Percentiles rank a stretch among this genome's conserved stretches.
Conservation (phyloP, 495 filamentous ascomycete species). For the Penicillium daleae region DNA sequence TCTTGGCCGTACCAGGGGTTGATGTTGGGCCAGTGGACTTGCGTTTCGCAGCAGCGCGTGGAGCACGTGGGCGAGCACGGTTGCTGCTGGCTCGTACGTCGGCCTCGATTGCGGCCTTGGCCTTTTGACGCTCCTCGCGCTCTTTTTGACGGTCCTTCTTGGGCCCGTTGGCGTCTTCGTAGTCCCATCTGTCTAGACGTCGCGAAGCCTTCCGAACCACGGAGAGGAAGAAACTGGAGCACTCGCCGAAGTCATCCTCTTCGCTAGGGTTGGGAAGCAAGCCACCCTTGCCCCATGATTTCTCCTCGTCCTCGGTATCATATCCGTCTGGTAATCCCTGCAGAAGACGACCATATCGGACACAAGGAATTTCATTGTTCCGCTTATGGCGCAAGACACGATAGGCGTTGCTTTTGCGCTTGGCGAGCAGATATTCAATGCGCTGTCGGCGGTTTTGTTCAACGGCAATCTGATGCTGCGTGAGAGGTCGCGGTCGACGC, state of each 20-base stretch:
- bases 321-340: conserved; percentile 71
- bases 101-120: conserved; percentile 30
- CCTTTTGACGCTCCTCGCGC: conserved; percentile 47
- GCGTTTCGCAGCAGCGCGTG: conserved; percentile 35
- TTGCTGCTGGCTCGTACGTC: conserved; percentile 29
- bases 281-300: conserved; percentile 64
- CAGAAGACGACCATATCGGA: conserved; percentile 70
- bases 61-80: conserved; percentile 27
- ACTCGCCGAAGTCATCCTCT: conserved; percentile 80
- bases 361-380: conserved; percentile 60
- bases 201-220: conserved; percentile 69
- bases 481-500: conserved; percentile 79
- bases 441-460: conserved; percentile 86
- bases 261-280: conserved; percentile 66
- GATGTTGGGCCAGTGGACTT: conserved; percentile 39
- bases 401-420: conserved; percentile 65
- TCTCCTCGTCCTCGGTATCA: conserved; percentile 77
- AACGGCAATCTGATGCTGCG: conserved; percentile 90
- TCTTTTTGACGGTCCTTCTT: conserved; percentile 48
- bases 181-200: conserved; percentile 75
- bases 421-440: conserved; percentile 83
- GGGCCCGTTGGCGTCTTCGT: conserved; percentile 53
- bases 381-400: conserved; percentile 61
- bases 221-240: conserved; percentile 70
- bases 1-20: conserved; percentile 31